Conservation (phyloP, 139 green algal species). For the Nannochloris sp. region DNA sequence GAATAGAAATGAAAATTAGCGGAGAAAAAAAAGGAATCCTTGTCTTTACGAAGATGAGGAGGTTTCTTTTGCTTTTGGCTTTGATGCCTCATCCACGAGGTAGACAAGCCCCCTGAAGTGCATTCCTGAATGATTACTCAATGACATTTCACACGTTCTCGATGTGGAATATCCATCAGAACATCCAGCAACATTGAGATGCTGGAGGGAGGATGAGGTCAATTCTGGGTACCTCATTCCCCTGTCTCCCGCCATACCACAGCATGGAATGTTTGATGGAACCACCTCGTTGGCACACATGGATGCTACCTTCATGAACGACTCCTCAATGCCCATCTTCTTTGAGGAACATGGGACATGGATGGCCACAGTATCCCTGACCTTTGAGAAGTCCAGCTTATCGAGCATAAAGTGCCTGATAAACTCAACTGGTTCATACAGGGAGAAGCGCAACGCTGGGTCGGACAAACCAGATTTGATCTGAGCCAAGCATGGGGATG, state of each 20-base stretch:
- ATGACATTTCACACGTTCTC: conserved; percentile 88
- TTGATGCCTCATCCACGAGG: conserved; percentile 78
- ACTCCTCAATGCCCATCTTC: conserved; percentile 92
- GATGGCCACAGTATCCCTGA: conserved; percentile 75
- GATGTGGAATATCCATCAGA: conserved; percentile 88
- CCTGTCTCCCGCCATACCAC: conserved; percentile 92
- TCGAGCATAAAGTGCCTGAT: conserved; percentile 84
- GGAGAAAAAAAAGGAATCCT: not conserved
- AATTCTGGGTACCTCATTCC: conserved; percentile 94
- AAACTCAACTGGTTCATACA: conserved; percentile 96
- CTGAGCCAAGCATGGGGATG: conserved; percentile 78
- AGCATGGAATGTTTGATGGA: conserved; percentile 80
- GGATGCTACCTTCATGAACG: conserved; percentile 74
- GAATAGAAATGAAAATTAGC: not conserved
- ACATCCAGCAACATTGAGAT: conserved; percentile 34
- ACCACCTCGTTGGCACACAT: conserved; percentile 75
- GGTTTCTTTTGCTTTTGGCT: conserved; percentile 37
- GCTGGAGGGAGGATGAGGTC: conserved; percentile 60
- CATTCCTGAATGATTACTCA: conserved; percentile 85
- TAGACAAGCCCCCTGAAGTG: conserved; percentile 84
- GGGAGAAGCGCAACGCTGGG: conserved; percentile 63
- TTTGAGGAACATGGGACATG: conserved; percentile 96
- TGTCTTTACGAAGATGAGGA: not conserved
- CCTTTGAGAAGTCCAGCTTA: conserved; percentile 83
- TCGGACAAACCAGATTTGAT: conserved; percentile 70